These are phyloP conservation scores for Pseudogymnoascus sp. DNA, from an alignment of 2,329 filamentous ascomycete genomes.

Conservation along the genomic window DNA sequence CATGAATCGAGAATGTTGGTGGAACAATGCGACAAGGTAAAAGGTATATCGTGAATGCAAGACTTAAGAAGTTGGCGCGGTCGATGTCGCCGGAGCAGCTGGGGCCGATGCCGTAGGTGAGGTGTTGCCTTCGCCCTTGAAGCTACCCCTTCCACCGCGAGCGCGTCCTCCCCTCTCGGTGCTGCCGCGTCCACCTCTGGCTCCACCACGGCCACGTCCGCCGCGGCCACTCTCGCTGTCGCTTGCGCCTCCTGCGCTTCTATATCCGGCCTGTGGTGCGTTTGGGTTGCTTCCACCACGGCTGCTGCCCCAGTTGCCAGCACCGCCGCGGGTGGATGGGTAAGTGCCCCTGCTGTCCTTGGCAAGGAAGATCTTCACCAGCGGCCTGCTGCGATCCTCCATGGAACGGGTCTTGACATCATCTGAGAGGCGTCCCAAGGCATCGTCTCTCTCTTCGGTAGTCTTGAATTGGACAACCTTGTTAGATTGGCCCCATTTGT, in stretches of 20 bases:
- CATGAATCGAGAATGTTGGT: slow-evolving; percentile 25
- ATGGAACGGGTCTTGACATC: slow-evolving; percentile 64
- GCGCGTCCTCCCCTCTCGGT: slow-evolving; percentile 44
- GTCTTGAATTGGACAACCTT: slow-evolving; percentile 82
- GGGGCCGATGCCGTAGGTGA: slow-evolving; percentile 34
- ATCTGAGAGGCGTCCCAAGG: slow-evolving; percentile 64
- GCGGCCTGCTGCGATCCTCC: slow-evolving; percentile 68
- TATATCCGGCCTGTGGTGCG: slow-evolving; percentile 62
- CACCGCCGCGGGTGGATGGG: slow-evolving; percentile 51
- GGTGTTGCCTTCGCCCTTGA: slow-evolving; percentile 50
- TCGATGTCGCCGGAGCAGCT: slow-evolving; percentile 38
- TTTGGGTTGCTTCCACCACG: slow-evolving; percentile 51
- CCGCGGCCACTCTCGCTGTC: slow-evolving; percentile 57
- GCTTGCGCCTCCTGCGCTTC: slow-evolving; percentile 72
- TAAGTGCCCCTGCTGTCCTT: slow-evolving; percentile 48
- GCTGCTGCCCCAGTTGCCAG: slow-evolving; percentile 60
- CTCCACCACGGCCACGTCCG: slow-evolving; percentile 48
- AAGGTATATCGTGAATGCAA: slow-evolving; percentile 18
- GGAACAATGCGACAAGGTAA: slow-evolving; percentile 16
- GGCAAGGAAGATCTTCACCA: slow-evolving; percentile 76
- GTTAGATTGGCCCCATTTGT: slow-evolving; percentile 71
- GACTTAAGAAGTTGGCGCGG: slow-evolving; percentile 19
- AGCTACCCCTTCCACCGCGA: slow-evolving; percentile 48
- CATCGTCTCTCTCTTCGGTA: slow-evolving; percentile 69
- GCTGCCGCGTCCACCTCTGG: slow-evolving; percentile 45